Evolutionary conservation across 225 moss, liverwort and hornwort species (phyloP).

Genomic region (Pleurozium schreberi): DNA sequence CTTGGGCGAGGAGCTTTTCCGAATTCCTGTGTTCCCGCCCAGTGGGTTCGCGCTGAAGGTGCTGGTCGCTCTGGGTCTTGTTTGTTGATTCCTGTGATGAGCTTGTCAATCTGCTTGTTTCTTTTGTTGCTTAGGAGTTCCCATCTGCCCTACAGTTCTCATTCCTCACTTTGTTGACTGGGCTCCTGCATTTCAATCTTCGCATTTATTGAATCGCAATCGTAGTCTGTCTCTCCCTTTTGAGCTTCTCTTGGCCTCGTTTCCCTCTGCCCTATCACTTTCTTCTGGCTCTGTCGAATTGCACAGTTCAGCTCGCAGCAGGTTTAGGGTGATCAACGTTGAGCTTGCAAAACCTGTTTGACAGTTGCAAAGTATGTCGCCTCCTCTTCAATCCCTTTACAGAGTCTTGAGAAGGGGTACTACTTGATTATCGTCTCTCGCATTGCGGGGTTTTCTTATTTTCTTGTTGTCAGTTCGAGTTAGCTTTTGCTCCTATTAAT

Average conservation of each 20-base stretch:
- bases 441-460: background rate
- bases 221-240: background rate
- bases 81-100: background rate
- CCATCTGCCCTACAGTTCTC: background rate
- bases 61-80: background rate
- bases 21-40: background rate
- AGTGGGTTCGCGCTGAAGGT: background rate
- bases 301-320: background rate
- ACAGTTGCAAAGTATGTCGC: background rate
- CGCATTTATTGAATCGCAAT: background rate
- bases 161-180: background rate
- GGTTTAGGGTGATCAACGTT: background rate
- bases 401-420: background rate
- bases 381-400: background rate
- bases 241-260: background rate
- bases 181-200: background rate
- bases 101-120: background rate
- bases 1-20: background rate
- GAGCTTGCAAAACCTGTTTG: background rate
- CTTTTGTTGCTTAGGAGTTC: background rate
- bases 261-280: background rate
- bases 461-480: background rate
- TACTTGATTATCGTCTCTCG: background rate
- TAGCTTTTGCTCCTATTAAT: background rate
- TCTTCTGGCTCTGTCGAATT: background rate